These are phyloP conservation scores for Leishmania amazonensis DNA, from an alignment of 208 protist species.

Conservation along the genomic window DNA sequence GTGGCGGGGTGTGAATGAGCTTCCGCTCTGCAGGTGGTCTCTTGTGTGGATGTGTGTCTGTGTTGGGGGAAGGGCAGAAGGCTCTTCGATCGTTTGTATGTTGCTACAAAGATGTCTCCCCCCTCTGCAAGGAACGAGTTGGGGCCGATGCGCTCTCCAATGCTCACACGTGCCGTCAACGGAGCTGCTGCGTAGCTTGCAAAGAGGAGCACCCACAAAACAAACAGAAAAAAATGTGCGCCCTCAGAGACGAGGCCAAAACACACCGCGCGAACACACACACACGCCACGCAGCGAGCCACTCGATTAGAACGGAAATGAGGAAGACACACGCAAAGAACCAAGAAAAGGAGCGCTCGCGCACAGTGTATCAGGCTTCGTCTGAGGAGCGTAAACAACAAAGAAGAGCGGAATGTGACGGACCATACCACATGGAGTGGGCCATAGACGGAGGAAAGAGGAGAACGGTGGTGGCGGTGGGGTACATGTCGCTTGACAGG, in stretches of 20 bases:
- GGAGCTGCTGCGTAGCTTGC: background rate
- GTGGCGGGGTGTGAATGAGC: background rate
- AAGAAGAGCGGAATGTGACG: background rate
- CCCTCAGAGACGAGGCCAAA: background rate
- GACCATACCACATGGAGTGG: background rate
- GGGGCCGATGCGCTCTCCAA: background rate
- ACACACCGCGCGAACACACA: background rate
- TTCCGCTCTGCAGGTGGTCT: background rate
- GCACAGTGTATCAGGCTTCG: background rate
- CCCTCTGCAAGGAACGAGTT: background rate
- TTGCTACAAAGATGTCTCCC: background rate
- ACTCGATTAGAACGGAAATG: background rate
- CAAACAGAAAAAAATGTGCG: background rate
- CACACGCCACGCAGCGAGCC: background rate
- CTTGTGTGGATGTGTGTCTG: background rate
- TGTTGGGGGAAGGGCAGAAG: background rate
- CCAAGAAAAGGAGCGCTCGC: background rate
- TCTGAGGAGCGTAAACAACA: background rate
- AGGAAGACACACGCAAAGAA: background rate
- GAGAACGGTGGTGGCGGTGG: background rate
- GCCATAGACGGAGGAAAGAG: background rate
- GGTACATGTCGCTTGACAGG: background rate
- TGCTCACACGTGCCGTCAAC: background rate
- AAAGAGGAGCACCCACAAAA: background rate
- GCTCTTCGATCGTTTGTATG: background rate